phyloP scores from a whole-genome alignment of 306 rosid genomes.

The Fragaria ananassa region DNA sequence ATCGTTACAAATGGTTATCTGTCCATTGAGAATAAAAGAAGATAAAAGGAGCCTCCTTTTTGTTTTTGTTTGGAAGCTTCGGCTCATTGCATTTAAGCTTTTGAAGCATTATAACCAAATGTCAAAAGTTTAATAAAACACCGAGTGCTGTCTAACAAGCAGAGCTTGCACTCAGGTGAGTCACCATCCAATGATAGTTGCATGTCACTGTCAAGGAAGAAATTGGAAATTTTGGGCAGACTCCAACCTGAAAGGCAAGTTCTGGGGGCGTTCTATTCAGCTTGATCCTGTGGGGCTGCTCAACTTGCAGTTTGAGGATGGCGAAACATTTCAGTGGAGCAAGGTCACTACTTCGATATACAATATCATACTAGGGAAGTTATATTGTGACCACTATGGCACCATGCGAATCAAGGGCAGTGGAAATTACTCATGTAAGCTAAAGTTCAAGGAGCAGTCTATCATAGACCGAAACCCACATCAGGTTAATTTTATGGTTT shows the following conservation, averaged over 20 bases:
- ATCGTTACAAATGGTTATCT: background rate
- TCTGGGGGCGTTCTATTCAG: constrained; percentile 99
- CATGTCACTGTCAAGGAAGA: constrained; percentile 94
- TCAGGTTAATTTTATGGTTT: constrained; percentile 54
- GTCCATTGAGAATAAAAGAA: background rate
- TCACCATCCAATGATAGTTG: constrained; percentile 98
- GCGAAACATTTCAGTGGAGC: constrained; percentile 95
- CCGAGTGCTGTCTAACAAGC: constrained; percentile 43
- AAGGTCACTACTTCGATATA: constrained; percentile 98
- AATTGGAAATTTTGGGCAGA: constrained; percentile 98
- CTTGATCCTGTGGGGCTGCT: constrained; percentile 95
- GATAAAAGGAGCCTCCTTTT: constrained; percentile 13
- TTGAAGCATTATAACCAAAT: constrained; percentile 12
- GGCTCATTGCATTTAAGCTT: background rate
- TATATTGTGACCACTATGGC: constrained; percentile 96
- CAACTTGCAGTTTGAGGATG: constrained; percentile 85
- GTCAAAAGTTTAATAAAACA: constrained; percentile 19
- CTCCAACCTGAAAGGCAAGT: constrained; percentile 93
- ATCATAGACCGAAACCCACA: constrained; percentile 95
- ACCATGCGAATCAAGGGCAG: constrained; percentile 97
- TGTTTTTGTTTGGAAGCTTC: constrained; percentile 10
- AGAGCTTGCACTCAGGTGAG: constrained; percentile 64
- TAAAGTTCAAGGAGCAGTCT: constrained; percentile 98
- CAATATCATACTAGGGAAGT: constrained; percentile 90
- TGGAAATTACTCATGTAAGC: constrained; percentile 88